A percentile compares a stretch with the other conserved stretches of the same genome.
Evolutionary conservation across 2,329 filamentous ascomycete genomes (phyloP).

Genomic region (Exophiala bonariae): DNA sequence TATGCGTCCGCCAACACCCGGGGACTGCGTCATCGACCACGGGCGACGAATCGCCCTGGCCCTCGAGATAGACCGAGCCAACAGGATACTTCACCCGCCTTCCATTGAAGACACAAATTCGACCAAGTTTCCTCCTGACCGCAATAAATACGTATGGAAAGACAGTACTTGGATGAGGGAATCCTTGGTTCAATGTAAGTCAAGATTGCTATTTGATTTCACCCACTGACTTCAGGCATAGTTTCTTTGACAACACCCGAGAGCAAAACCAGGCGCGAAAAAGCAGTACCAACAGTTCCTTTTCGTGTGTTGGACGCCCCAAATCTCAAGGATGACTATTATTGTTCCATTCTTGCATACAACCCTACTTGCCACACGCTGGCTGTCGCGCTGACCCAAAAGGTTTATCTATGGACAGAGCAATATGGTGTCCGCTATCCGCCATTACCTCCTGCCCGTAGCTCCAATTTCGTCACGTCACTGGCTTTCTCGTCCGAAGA

Average conservation of each 20-base stretch:
- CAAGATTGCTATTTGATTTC: not conserved
- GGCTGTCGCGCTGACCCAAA: slow-evolving; percentile 76
- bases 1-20: slow-evolving; percentile 48
- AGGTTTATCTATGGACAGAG: slow-evolving; percentile 90
- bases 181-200: slow-evolving; percentile 37
- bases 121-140: slow-evolving; percentile 10
- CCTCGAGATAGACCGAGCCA: slow-evolving; percentile 71
- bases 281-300: slow-evolving; percentile 66
- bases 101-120: not conserved
- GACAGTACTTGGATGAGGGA: slow-evolving; percentile 39
- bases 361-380: slow-evolving; percentile 72
- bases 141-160: slow-evolving; percentile 39
- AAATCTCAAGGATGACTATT: slow-evolving; percentile 88
- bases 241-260: not conserved
- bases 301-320: slow-evolving; percentile 91
- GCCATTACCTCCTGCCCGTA: slow-evolving; percentile 53
- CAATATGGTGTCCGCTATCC: slow-evolving; percentile 62
- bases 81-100: slow-evolving; percentile 52
- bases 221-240: slow-evolving; percentile 3
- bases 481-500: slow-evolving; percentile 82
- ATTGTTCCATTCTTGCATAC: slow-evolving; percentile 88
- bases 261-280: slow-evolving; percentile 25
- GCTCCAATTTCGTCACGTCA: slow-evolving; percentile 68
- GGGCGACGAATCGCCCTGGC: slow-evolving; percentile 75
- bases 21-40: slow-evolving; percentile 68